Evolutionary conservation across 139 green algal species (phyloP).

Genomic region (Chlorella sp.): DNA sequence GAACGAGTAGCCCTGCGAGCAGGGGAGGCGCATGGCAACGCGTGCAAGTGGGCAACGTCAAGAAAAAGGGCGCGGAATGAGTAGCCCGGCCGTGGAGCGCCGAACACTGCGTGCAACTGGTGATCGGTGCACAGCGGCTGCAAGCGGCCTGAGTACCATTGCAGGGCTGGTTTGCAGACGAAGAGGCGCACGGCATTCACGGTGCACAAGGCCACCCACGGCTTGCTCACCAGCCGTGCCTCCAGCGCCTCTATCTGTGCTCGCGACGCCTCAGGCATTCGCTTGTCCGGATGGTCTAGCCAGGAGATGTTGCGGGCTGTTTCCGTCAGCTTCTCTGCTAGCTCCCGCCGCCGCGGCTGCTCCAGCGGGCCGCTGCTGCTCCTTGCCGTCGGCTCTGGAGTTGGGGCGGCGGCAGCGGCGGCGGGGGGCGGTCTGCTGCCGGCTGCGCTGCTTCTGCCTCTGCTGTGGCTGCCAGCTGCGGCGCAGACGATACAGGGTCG

Average conservation of each 20-base stretch:
- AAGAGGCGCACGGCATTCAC: no score
- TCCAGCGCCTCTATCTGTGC: background rate
- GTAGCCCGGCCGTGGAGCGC: no score
- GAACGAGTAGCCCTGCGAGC: no score
- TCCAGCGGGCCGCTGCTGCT: background rate
- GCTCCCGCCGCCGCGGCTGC: background rate
- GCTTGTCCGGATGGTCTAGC: background rate
- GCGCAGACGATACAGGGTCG: background rate
- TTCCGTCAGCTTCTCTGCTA: slow-evolving; percentile 15
- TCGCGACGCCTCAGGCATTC: background rate
- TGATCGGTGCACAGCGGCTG: no score
- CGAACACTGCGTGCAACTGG: no score
- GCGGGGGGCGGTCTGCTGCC: background rate
- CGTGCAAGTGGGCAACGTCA: no score
- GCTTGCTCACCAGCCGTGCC: background rate
- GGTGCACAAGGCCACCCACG: no score
- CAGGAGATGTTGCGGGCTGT: slow-evolving; percentile 12
- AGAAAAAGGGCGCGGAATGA: no score
- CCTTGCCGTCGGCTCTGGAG: background rate
- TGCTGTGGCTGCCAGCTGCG: background rate
- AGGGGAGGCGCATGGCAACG: no score
- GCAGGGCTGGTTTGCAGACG: no score
- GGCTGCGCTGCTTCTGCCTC: background rate
- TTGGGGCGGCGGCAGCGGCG: background rate
- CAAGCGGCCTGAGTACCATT: no score